Evolutionary conservation across 306 rosid species (phyloP).

Genomic region (Prunus davidiana): DNA sequence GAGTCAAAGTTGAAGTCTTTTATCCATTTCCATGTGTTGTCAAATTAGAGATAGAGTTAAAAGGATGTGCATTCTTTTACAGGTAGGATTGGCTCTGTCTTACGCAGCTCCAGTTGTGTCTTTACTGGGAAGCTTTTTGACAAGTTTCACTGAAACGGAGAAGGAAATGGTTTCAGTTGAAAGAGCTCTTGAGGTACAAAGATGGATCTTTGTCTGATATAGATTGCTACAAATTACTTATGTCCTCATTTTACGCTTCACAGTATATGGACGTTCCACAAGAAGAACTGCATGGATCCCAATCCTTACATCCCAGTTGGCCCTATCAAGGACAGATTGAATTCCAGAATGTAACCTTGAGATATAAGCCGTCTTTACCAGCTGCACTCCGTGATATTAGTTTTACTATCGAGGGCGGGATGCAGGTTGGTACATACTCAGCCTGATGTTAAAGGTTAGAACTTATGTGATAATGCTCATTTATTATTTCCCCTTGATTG

Average conservation of each 20-base stretch:
- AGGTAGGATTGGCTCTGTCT: slow-evolving; percentile 97
- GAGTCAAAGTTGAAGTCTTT: neutral
- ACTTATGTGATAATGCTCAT: slow-evolving; percentile 4
- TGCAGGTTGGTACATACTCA: slow-evolving; percentile 49
- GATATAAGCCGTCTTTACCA: slow-evolving; percentile 82
- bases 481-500: slow-evolving; percentile 18
- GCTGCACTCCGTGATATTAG: slow-evolving; percentile 72
- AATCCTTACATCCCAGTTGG: slow-evolving; percentile 57
- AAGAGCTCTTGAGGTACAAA: slow-evolving; percentile 85
- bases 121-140: slow-evolving; percentile 72
- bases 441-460: neutral
- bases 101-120: slow-evolving; percentile 90
- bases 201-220: slow-evolving; percentile 9
- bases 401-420: slow-evolving; percentile 72
- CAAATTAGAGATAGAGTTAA: neutral
- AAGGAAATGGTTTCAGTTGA: slow-evolving; percentile 98
- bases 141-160: slow-evolving; percentile 95
- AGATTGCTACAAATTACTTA: slow-evolving; percentile 21
- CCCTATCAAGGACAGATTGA: slow-evolving; percentile 74
- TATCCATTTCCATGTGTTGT: neutral
- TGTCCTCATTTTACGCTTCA: slow-evolving; percentile 17
- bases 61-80: slow-evolving; percentile 9
- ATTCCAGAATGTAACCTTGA: slow-evolving; percentile 79
- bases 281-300: slow-evolving; percentile 68
- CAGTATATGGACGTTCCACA: slow-evolving; percentile 90